Evolutionary conservation across 768 basidiomycete genomes (phyloP).

Genomic region (Leucocoprinus sp.): DNA sequence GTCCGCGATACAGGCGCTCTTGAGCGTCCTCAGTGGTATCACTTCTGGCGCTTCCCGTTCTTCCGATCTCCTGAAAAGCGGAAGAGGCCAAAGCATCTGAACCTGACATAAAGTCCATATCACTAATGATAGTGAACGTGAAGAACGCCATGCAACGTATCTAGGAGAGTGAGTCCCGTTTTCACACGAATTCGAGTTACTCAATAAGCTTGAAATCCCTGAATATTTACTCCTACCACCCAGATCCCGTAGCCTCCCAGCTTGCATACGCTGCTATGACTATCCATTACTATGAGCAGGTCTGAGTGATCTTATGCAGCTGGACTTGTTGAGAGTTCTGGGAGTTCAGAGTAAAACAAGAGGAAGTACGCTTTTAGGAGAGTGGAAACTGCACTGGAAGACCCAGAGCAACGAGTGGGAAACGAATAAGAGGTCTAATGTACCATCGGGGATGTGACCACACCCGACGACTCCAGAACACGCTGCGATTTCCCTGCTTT

Average conservation of each 20-base stretch:
- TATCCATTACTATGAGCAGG: conserved; percentile 54
- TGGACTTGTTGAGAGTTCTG: conserved; percentile 58
- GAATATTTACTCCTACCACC: conserved; percentile 19
- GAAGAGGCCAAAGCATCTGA: conserved; percentile 26
- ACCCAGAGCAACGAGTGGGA: conserved; percentile 39
- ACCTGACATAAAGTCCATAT: conserved; percentile 8
- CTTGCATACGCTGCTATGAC: conserved; percentile 52
- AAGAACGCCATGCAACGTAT: conserved; percentile 30
- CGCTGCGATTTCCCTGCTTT: background rate
- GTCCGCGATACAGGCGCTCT: conserved; percentile 32
- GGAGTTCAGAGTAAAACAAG: conserved; percentile 38
- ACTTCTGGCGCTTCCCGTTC: background rate
- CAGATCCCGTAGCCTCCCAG: conserved; percentile 18
- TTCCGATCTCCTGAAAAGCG: conserved; percentile 22
- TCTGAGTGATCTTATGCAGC: conserved; percentile 41
- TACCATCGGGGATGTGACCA: conserved; percentile 7
- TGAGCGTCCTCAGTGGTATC: conserved; percentile 25
- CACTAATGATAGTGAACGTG: conserved; percentile 23
- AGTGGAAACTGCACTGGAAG: conserved; percentile 51
- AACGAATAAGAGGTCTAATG: conserved; percentile 14
- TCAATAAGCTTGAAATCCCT: conserved; percentile 32
- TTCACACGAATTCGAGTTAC: conserved; percentile 33
- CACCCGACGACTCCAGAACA: background rate
- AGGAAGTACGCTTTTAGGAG: conserved; percentile 47
- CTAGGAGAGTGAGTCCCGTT: conserved; percentile 31